Base-by-base conservation (phyloP, 768 basidiomycete species). In the Boletus vinaceobasis region DNA sequence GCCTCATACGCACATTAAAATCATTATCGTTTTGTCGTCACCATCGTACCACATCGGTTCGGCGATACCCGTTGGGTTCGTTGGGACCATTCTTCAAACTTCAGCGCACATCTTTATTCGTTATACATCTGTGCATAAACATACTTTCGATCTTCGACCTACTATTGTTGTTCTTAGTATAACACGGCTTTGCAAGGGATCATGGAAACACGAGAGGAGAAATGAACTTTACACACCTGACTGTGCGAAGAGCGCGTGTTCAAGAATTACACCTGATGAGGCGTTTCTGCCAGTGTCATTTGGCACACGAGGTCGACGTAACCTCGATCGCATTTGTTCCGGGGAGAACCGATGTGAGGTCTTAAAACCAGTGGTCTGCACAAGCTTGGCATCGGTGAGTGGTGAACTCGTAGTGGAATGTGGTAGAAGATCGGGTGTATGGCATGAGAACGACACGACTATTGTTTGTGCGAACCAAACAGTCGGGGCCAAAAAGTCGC, bases 401-500 rank as follows among this genome's bases (percentile, higher is more conserved):
- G n/a, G n/a, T n/a, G n/a, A n/a, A n/a, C n/a, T n/a, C n/a, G n/a
- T n/a, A n/a, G n/a, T n/a, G n/a, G n/a, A n/a, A n/a, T n/a, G n/a
- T n/a, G n/a, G n/a, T n/a, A n/a, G n/a, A n/a, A n/a, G n/a, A n/a
- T n/a, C n/a, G n/a, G n/a, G n/a, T n/a, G n/a, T n/a, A n/a, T n/a
- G n/a, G n/a, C n/a, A n/a, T n/a, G n/a, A n/a, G n/a, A n/a, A n/a
- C n/a, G n/a, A n/a, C n/a, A n/a, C n/a, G n/a, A n/a, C n/a, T n/a
- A 37, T 61, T 71, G 29, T 71, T 70, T 70, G 64, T 8, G 37
- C 60, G 5, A 45, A 43, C 62, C 70, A 71, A 71, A 71, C 37
- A 71, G 32, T 15, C 8, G 15, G 45, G 17, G 31, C 49, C 55
- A 55, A 65, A 70, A 72, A 58, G 15, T 55, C 52, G 55, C 50